Evolutionary conservation across 192 early-diverging fungal species (phyloP), one percentile per base, ranked within the genome.

Genomic region (Jimgerdemannia flammicorona): DNA sequence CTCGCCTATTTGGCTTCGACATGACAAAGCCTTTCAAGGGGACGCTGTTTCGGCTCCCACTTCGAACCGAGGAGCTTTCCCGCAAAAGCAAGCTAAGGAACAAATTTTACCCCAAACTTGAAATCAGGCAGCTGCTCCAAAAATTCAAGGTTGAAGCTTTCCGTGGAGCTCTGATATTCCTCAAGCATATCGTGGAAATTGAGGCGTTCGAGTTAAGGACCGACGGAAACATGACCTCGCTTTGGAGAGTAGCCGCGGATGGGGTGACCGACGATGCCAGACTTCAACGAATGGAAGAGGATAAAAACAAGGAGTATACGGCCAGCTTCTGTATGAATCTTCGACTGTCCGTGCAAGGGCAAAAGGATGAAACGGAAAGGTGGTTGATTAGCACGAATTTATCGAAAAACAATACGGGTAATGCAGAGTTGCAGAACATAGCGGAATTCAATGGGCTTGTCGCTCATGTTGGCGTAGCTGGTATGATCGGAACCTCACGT

Each of bases 31-130:
- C 74, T 8, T 80, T 80, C 44, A n/a, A 63, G 1, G 79, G 79
- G 20, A 80, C 79, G 2, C 69, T 80, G 1, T 80, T 80, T 71
- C 43, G 79, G 6, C 29, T 80, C 10, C 79, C 79, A 1, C 76
- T 80, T 3, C 70, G 78, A 3, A n/a, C 18, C 41, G 8, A 0
- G 40, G 42, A 19, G 19, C 44, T n/a, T 17, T 4, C 73, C 4
- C 6, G 29, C 9, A 39, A 54, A 43, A 68, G 66, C 2, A n/a
- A 42, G 17, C 43, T 44, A 18, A 68, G 11, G 9, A 66, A 43
- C 39, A 74, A 66, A 17, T 14, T 68, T 3, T 43, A 14, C 20
- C 64, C 29, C 18, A 40, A 66, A 17, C 66, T 10, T 9, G 40
- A 44, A 7, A 66, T 74, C 44, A 39, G 54, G 64, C 1, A 42